These are phyloP conservation scores for Paxillus involutus DNA, from an alignment of 768 basidiomycete genomes.

Conservation along the genomic window DNA sequence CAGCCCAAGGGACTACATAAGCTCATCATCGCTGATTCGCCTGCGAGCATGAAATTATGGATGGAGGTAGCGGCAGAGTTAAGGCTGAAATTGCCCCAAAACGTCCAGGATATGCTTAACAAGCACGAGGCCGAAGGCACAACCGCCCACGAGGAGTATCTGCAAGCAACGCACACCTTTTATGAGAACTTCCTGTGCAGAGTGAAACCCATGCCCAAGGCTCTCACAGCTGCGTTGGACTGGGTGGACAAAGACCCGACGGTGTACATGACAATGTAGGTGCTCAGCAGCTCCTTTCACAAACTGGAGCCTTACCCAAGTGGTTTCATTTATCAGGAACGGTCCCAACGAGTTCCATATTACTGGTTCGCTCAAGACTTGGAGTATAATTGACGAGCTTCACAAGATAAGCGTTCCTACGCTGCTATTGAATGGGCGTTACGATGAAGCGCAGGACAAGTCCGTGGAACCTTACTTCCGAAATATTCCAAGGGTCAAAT, in stretches of 20 bases:
- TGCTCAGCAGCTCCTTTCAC: not conserved
- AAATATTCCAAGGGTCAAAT: slow-evolving; percentile 32
- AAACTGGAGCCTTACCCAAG: not conserved
- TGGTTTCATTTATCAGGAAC: slow-evolving; percentile 25
- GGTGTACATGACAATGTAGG: slow-evolving; percentile 48
- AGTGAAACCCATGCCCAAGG: slow-evolving; percentile 44
- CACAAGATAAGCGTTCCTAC: slow-evolving; percentile 34
- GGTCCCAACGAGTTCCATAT: slow-evolving; percentile 41
- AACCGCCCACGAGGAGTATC: slow-evolving; percentile 43
- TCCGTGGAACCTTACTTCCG: slow-evolving; percentile 34
- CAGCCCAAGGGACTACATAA: slow-evolving; percentile 47
- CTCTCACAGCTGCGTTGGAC: slow-evolving; percentile 33
- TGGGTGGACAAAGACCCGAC: slow-evolving; percentile 45
- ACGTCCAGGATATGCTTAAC: slow-evolving; percentile 37
- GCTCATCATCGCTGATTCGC: slow-evolving; percentile 46
- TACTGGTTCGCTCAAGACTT: slow-evolving; percentile 32
- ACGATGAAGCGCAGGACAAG: slow-evolving; percentile 36
- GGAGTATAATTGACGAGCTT: slow-evolving; percentile 34
- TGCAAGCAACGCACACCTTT: slow-evolving; percentile 41
- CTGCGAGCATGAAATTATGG: slow-evolving; percentile 47
- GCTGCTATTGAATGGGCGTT: slow-evolving; percentile 36
- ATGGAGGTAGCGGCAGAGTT: slow-evolving; percentile 31
- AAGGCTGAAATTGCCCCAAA: slow-evolving; percentile 38
- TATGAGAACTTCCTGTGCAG: slow-evolving; percentile 44
- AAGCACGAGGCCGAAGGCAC: slow-evolving; percentile 48